These are phyloP conservation scores for Phytomonas sp. DNA, from an alignment of 208 protist species.

Conservation along the genomic window DNA sequence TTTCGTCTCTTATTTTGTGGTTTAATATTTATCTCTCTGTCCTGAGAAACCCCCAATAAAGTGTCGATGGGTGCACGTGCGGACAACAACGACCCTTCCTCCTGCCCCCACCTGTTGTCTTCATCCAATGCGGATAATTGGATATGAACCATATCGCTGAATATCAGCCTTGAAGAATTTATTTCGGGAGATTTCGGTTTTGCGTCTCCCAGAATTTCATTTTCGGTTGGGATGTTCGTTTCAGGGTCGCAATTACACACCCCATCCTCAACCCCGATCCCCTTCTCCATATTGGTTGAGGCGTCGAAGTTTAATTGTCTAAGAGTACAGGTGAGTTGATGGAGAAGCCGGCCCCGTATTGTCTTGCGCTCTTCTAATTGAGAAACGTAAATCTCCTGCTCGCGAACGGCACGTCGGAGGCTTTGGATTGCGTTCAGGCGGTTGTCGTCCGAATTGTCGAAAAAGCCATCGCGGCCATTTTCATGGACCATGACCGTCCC, in stretches of 20 bases:
- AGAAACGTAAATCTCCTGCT: constrained; percentile 21
- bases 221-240: not conserved
- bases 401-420: constrained; percentile 17
- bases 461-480: not conserved
- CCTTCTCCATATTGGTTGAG: not conserved
- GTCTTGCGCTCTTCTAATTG: constrained; percentile 19
- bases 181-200: not conserved
- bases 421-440: constrained; percentile 4
- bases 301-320: not conserved
- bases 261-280: not conserved
- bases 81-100: not conserved
- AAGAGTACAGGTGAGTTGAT: not conserved
- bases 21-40: not conserved
- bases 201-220: not conserved
- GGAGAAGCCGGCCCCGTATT: constrained; percentile 8
- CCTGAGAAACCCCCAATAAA: not conserved
- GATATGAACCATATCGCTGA: not conserved
- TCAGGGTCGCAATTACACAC: not conserved
- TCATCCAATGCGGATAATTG: not conserved
- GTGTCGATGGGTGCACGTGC: not conserved
- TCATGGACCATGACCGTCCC: not conserved
- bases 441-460: not conserved
- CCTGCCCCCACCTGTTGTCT: not conserved
- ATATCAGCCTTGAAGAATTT: not conserved
- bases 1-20: not conserved